phyloP scores from a whole-genome alignment of 2,329 filamentous ascomycete species.

The Penicillium sp. region DNA sequence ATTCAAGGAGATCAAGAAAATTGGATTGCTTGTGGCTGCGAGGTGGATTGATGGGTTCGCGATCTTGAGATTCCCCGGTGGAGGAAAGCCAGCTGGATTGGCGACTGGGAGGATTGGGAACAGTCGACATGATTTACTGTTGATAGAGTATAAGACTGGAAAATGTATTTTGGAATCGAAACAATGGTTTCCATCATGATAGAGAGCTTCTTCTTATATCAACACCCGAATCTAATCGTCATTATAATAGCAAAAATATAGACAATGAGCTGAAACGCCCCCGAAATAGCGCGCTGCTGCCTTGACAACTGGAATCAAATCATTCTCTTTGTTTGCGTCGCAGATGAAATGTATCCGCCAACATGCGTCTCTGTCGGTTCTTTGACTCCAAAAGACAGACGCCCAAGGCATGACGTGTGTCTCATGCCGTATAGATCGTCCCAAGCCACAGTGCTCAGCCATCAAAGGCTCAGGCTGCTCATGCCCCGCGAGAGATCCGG shows the following conservation, averaged over 20 bases:
- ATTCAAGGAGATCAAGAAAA: constrained; percentile 18
- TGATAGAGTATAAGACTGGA: too few species aligned
- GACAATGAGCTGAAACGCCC: constrained; percentile 13
- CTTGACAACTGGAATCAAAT: constrained; percentile 1
- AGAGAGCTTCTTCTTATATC: constrained; percentile 9
- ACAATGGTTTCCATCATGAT: too few species aligned
- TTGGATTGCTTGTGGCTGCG: constrained; percentile 3
- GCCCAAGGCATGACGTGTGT: neutral
- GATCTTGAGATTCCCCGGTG: neutral
- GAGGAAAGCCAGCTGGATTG: constrained; percentile 1
- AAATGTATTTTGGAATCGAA: neutral
- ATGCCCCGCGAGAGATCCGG: constrained; percentile 16
- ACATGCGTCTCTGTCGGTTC: neutral
- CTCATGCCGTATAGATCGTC: too few species aligned
- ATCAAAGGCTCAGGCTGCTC: constrained; percentile 18
- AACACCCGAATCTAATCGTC: constrained; percentile 4
- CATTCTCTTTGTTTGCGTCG: constrained; percentile 1
- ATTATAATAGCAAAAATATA: constrained; percentile 9
- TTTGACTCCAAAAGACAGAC: constrained; percentile 11
- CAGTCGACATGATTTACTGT: too few species aligned
- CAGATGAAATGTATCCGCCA: neutral
- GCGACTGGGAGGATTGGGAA: neutral
- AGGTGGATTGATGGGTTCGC: neutral
- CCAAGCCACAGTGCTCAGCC: neutral
- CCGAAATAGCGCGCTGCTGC: constrained; percentile 6